Evolutionary conservation across 2,329 filamentous ascomycete genomes (phyloP).

Genomic region (Ophiocordyceps polyrhachis-furcata): DNA sequence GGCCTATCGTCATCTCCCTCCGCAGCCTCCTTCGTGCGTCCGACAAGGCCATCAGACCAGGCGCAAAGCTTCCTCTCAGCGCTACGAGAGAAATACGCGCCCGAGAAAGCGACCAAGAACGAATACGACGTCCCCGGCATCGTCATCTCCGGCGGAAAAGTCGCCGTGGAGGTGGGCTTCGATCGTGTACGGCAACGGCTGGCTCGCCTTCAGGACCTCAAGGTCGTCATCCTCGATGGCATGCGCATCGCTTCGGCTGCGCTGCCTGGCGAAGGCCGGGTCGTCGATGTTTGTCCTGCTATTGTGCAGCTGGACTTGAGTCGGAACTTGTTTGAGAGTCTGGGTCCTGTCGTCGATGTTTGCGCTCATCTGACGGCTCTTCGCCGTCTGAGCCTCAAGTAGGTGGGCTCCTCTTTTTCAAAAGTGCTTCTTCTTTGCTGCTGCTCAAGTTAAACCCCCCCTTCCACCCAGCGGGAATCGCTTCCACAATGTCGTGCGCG

Average conservation of each 20-base stretch:
- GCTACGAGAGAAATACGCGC: constrained; percentile 67
- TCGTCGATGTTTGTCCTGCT: constrained; percentile 37
- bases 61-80: constrained; percentile 62
- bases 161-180: constrained; percentile 86
- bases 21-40: constrained; percentile 74
- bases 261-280: constrained; percentile 15
- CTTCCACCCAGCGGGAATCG: constrained; percentile 56
- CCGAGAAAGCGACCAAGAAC: constrained; percentile 20
- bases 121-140: constrained; percentile 27
- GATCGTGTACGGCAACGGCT: constrained; percentile 76
- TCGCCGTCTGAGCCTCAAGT: constrained; percentile 53
- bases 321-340: constrained; percentile 56
- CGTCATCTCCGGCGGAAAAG: constrained; percentile 50
- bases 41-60: constrained; percentile 48
- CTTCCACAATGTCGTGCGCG: constrained; percentile 27
- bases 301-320: constrained; percentile 71
- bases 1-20: constrained; percentile 45
- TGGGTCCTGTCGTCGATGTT: constrained; percentile 50
- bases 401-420: constrained; percentile 10
- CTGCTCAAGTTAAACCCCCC: not conserved
- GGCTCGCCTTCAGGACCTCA: constrained; percentile 58
- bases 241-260: constrained; percentile 34
- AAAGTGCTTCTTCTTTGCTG: not conserved
- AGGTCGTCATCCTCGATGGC: constrained; percentile 66
- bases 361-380: constrained; percentile 51